Conservation (phyloP, 2,329 filamentous ascomycete species). For the Ceratocystis huliohia region DNA sequence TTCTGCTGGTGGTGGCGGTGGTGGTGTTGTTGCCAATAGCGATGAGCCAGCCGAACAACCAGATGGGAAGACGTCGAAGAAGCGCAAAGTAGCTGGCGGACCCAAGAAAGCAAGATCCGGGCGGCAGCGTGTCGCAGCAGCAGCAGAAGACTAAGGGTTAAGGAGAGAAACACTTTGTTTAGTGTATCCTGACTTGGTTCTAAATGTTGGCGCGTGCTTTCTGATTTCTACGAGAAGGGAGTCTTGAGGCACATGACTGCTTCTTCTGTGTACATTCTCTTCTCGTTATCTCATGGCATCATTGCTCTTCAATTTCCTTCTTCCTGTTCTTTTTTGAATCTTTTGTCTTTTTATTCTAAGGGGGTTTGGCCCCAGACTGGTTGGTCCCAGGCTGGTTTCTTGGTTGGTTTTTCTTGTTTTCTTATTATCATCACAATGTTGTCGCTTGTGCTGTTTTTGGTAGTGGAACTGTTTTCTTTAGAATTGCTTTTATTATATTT, state of each 20-base stretch:
- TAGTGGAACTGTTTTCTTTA: slow-evolving; percentile 2
- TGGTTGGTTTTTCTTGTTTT: not conserved
- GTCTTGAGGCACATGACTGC: too few relatives aligned
- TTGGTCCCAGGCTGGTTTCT: too few relatives aligned
- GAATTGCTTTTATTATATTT: slow-evolving; percentile 7
- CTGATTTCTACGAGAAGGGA: too few relatives aligned
- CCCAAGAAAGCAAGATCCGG: slow-evolving; percentile 50
- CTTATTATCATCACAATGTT: slow-evolving; percentile 8
- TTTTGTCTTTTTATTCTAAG: not conserved
- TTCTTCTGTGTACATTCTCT: too few relatives aligned
- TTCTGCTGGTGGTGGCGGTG: slow-evolving; percentile 55
- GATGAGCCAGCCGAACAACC: slow-evolving; percentile 59
- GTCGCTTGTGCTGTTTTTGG: not conserved
- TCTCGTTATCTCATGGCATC: too few relatives aligned
- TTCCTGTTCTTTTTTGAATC: not conserved
- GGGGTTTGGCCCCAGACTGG: too few relatives aligned
- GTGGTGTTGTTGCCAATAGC: slow-evolving; percentile 41
- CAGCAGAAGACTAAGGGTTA: slow-evolving; percentile 44
- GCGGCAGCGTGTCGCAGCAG: slow-evolving; percentile 46
- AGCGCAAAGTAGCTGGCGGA: slow-evolving; percentile 42
- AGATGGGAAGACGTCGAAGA: slow-evolving; percentile 37
- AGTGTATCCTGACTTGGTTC: not conserved
- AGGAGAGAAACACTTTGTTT: not conserved
- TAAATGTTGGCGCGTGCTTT: too few relatives aligned
- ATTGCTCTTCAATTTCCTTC: too few relatives aligned